Base-by-base conservation (phyloP, 371 early-diverging fungal species). In the Rhizopus microsporus region DNA sequence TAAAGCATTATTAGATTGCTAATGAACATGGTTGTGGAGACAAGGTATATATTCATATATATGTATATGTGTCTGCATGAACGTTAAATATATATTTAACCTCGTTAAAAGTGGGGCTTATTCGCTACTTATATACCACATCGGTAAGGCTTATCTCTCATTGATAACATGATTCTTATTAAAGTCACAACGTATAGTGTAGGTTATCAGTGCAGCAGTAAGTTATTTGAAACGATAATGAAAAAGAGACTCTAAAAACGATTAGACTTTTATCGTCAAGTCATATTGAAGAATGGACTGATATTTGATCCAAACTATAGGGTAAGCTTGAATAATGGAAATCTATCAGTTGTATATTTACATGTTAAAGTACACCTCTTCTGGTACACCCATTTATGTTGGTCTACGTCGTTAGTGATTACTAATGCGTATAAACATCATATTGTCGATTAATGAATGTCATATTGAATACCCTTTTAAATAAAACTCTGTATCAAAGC, bases 181-280 rank as follows among this genome's bases (percentile, higher is more conserved):
- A 34, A 51, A 33, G 38, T 32, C 7, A 13, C 40, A 44, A 17
- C 33, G 7, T 6, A 32, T 54, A 78, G 76, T 2, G 84, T 87
- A 46, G 90, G 90, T 7, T 88, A 89, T 55, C 90, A 88, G 59
- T 89, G 90, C 67, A 88, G 88, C 62, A 87, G 77, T 77, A 69
- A 68, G 73, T 60, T 42, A 46, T 29, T 23, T 1, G 5, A n/a
- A 2, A 33, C 12, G 16, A 23, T 5, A 2, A 13, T 5, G 6
- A 37, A 37, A 37, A 37, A 13, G 38, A 37, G 13, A 37, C 6
- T 37, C 13, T 13, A 37, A 13, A 37, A 37, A 37, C 38, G 29
- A 13, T 15, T 56, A 77, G 74, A 87, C 62, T 86, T 76, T 57
- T 88, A 89, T 56, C 80, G 87, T n/a, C 85, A 88, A 56, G 83